Base-by-base conservation (phyloP, 257 asterid genomes). In the Paraleonurus japonicus region DNA sequence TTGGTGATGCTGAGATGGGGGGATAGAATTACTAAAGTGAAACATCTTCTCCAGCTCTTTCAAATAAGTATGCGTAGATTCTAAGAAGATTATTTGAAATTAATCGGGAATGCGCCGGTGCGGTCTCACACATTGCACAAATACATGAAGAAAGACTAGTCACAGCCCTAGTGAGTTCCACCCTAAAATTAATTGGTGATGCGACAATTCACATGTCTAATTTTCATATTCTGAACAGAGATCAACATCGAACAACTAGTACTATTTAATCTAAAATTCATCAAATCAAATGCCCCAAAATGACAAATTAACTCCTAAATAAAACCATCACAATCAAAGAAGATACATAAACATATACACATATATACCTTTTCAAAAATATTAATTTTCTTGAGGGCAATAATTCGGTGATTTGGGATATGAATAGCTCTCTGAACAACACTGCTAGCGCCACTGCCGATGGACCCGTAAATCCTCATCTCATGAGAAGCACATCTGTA, bases 351-450 rank as follows among this genome's bases (percentile, higher is more conserved):
- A 60, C 0, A 60, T 8, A 59, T 4, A 48, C 15, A 9, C 7
- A 55, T 11, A 47, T 11, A 22, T 41, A 89, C 99, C 99, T 95
- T 95, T 79, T 95, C 98, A 65, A 92, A 95, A 67, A 95, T 95
- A 80, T 95, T 95, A 69, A 95, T 95, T 82, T 88, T 95, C 86
- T 95, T 95, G 76, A 95, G 87, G 82, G 98, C 99, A 83, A 95
- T 92, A 71, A 95, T 88, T 54, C 98, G 84, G 80, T 95, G 99
- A 80, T 85, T 88, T 5, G 99, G 99, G 50, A 95, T 87, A 62
- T 92, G 98, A 79, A 95, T 89, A 66, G 99, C 99, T 74, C 96
- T 88, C 86, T 92, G 99, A 67, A 95, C 99, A 73, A 95, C 90
- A 80, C 99, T 92, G 81, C 99, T 95, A 26, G 99, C 99, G 4